These are phyloP conservation scores for Sindora glabra DNA, from an alignment of 306 rosid species.

Conservation along the genomic window DNA sequence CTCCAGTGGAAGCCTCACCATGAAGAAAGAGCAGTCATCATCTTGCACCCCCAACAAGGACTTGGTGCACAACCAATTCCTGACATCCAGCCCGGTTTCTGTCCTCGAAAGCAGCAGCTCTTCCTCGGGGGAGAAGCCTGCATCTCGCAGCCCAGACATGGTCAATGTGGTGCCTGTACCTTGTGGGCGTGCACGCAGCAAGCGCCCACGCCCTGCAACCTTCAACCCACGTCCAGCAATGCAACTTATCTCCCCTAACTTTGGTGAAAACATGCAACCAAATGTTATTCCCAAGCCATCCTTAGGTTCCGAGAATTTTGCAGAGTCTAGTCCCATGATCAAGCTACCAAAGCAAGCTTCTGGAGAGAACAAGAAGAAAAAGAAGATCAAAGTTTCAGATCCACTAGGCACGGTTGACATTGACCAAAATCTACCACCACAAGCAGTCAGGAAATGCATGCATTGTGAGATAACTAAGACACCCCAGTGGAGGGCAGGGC, in stretches of 20 bases:
- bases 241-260: not conserved
- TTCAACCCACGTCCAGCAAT: conserved; percentile 53
- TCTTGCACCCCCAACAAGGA: conserved; percentile 33
- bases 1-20: conserved; percentile 63
- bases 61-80: conserved; percentile 51
- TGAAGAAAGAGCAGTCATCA: conserved; percentile 45
- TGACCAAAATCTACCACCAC: conserved; percentile 26
- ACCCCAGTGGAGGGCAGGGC: conserved; percentile 99
- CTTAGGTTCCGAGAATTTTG: conserved; percentile 62
- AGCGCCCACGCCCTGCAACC: conserved; percentile 81
- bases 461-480: conserved; percentile 98
- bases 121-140: conserved; percentile 51
- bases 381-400: conserved; percentile 42
- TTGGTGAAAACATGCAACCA: too few species aligned
- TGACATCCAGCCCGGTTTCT: conserved; percentile 74
- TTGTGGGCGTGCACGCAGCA: conserved; percentile 86
- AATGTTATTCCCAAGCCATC: conserved; percentile 28
- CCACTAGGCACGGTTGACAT: conserved; percentile 36
- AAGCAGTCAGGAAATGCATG: conserved; percentile 77
- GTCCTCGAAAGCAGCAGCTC: conserved; percentile 95
- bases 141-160: conserved; percentile 40
- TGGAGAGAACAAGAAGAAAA: conserved; percentile 42
- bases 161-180: conserved; percentile 33
- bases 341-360: conserved; percentile 23
- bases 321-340: conserved; percentile 48